These are phyloP conservation scores for Viola odorata DNA, from an alignment of 345 rosid species.

Conservation along the genomic window DNA sequence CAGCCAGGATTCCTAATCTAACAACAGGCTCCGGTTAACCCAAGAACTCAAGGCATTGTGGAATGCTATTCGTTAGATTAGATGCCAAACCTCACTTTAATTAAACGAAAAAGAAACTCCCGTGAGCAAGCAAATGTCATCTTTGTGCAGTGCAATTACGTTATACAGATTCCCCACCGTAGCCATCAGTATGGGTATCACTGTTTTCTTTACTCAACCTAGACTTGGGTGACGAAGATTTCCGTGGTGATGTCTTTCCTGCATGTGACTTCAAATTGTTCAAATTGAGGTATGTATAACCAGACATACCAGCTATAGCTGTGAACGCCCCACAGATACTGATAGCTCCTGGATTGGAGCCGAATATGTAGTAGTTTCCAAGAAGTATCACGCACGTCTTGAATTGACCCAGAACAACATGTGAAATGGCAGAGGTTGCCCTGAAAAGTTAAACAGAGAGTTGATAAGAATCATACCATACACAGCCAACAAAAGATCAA, in stretches of 20 bases:
- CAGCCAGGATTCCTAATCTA: too few relatives aligned
- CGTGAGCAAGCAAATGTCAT: too few relatives aligned
- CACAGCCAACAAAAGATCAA: not conserved
- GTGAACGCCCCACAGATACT: constrained; percentile 58
- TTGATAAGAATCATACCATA: constrained; percentile 1
- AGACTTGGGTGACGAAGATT: constrained; percentile 36
- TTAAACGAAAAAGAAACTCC: too few relatives aligned
- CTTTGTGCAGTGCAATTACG: too few relatives aligned
- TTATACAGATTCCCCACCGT: constrained; percentile 24
- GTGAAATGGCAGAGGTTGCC: constrained; percentile 71
- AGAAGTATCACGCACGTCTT: constrained; percentile 68
- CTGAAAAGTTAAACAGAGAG: constrained; percentile 24
- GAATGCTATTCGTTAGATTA: too few relatives aligned
- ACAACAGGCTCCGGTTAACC: too few relatives aligned
- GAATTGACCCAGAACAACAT: constrained; percentile 74
- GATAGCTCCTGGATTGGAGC: constrained; percentile 56
- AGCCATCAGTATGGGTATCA: constrained; percentile 23
- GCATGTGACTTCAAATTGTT: constrained; percentile 28
- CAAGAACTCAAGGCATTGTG: too few relatives aligned
- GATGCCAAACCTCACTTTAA: too few relatives aligned
- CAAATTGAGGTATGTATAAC: constrained; percentile 52
- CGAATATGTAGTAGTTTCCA: constrained; percentile 53
- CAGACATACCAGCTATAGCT: constrained; percentile 65
- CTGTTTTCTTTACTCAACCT: constrained; percentile 45
- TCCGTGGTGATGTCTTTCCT: constrained; percentile 28